Base-by-base conservation (phyloP, 768 basidiomycete species). In the Gyrodon lividus region DNA sequence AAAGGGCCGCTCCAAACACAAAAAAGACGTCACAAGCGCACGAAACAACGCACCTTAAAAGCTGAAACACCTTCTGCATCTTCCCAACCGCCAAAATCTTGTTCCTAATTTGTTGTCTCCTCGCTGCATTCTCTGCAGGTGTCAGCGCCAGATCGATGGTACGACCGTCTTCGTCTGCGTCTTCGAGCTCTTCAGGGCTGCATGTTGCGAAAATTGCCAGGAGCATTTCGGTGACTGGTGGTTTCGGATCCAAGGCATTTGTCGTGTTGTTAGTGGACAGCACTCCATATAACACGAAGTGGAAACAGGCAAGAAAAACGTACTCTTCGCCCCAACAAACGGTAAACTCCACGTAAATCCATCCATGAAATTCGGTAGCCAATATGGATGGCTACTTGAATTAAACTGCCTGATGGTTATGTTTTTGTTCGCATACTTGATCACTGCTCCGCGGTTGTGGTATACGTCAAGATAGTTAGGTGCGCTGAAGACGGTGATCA, bases 281-380 rank as follows among this genome's bases (percentile, higher is more conserved):
- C 28, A 28, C 24, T 5, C 33, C 17, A 5, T 13, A 23, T 23
- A 0, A 4, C 17, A 9, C 10, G 35, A 14, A 13, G 20, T 6
- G 16, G 31, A 24, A 13, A 6, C 2, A 3, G 3, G 30, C 3
- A 73, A 12, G 28, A 2, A 41, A 0, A 17, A 59, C 92, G 50
- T 58, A 96, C 96, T 98, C 74, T 99, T 99, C 47, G 91, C 86
- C 43, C 95, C 96, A 3, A 99, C 96, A 64, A 99, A 99, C 0
- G 96, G 96, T 52, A 99, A 68, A 78, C 89, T 92, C 96, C 96
- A 99, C 2, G 95, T 98, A 67, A 99, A 98, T 28, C 90, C 95
- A 65, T 98, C 92, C 87, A 97, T 95, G 59, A 98, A 97, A 71
- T 98, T 98, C 0, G 96, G 96, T 28, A 99, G 72, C 92, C 94